Evolutionary conservation across 441 rosid genomes (phyloP).

Genomic region (Eutrema salsugineum): DNA sequence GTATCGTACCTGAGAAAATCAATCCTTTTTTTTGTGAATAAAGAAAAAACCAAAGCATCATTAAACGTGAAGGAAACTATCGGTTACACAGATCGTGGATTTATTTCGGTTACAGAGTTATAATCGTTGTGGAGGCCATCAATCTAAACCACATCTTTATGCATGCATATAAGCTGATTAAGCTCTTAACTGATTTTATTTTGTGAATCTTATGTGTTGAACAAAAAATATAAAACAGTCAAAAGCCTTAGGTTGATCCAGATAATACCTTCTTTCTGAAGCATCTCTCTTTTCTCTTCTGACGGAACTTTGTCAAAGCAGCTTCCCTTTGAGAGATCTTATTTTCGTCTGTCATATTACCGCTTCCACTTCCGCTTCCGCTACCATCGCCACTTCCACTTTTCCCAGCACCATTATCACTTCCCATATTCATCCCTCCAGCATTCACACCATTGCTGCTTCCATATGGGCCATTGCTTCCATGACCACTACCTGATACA

Average conservation of each 20-base stretch:
- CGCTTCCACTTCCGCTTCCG: conserved; percentile 31
- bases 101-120: not conserved
- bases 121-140: too few relatives aligned
- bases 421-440: conserved; percentile 38
- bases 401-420: conserved; percentile 42
- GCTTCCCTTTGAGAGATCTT: conserved; percentile 61
- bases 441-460: conserved; percentile 46
- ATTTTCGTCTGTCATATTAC: conserved; percentile 20
- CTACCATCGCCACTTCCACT: conserved; percentile 42
- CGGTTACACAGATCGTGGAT: not conserved
- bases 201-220: not conserved
- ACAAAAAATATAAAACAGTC: not conserved
- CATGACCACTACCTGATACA: conserved; percentile 67
- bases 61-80: not conserved
- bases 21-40: too few relatives aligned
- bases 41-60: not conserved
- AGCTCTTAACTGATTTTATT: not conserved
- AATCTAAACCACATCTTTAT: not conserved
- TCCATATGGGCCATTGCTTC: conserved; percentile 42
- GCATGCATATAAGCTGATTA: not conserved
- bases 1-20: conserved; percentile 40
- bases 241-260: not conserved
- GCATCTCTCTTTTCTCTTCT: conserved; percentile 87
- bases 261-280: conserved; percentile 69
- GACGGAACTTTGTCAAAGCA: conserved; percentile 74